Evolutionary conservation across 2,329 filamentous ascomycete species (phyloP).

Genomic region (Orbilia blumenaviensis): DNA sequence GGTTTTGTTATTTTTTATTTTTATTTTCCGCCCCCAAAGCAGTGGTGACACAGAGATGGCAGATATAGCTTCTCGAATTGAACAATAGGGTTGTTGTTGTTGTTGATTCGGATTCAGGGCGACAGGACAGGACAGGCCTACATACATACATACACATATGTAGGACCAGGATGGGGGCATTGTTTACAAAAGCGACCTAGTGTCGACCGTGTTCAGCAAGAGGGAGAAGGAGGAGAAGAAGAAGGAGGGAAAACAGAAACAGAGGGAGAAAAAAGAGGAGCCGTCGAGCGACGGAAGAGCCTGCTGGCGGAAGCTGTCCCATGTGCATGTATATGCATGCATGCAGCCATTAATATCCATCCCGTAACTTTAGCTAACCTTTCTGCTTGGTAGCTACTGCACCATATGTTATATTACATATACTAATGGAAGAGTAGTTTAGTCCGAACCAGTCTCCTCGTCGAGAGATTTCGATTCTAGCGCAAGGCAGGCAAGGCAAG

Average conservation of each 20-base stretch:
- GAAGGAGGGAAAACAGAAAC: no score
- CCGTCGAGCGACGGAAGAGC: slow-evolving; percentile 26
- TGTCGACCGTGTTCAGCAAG: slow-evolving; percentile 19
- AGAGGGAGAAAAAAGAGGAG: neutral
- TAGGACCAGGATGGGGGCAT: no score
- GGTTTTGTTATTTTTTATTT: no score
- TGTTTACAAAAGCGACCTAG: slow-evolving; percentile 3
- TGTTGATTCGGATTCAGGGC: slow-evolving; percentile 27
- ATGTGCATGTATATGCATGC: slow-evolving; percentile 24
- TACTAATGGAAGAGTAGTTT: no score
- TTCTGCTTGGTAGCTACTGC: no score
- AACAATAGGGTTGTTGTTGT: no score
- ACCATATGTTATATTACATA: no score
- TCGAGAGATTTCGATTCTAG: neutral
- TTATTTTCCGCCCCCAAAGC: neutral
- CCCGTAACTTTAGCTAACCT: slow-evolving; percentile 38
- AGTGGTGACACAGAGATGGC: neutral
- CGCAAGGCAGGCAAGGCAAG: no score
- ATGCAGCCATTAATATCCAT: slow-evolving; percentile 42
- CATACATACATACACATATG: no score
- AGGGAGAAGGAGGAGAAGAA: neutral
- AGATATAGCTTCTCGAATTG: neutral
- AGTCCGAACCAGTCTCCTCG: no score
- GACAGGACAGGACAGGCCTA: no score
- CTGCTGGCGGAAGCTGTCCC: slow-evolving; percentile 15